A percentile compares a stretch with the other conserved stretches of the same genome.
phyloP scores from a whole-genome alignment of 2,329 filamentous ascomycete genomes.

The Elsinoe ampelina region DNA sequence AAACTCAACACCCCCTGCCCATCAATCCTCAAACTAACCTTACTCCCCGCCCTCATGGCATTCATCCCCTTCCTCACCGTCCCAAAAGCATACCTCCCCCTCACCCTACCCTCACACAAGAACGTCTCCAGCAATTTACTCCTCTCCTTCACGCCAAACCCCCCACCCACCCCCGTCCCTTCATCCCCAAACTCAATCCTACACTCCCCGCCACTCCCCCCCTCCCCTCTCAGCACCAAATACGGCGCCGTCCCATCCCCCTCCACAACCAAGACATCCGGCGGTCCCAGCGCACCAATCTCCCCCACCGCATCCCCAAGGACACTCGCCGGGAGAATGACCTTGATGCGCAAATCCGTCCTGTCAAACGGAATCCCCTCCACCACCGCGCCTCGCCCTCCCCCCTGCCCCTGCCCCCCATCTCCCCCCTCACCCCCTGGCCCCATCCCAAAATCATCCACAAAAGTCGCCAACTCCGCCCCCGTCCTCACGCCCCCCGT shows the following conservation, averaged over 20 bases:
- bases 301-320: constrained; percentile 51
- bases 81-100: constrained; percentile 75
- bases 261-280: constrained; percentile 9
- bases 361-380: constrained; percentile 85
- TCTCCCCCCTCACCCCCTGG: neutral
- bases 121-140: constrained; percentile 61
- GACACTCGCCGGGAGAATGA: constrained; percentile 78
- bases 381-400: constrained; percentile 24
- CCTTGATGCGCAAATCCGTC: constrained; percentile 72
- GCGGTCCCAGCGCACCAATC: constrained; percentile 11
- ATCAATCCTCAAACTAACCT: constrained; percentile 85
- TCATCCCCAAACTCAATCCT: constrained; percentile 46
- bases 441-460: constrained; percentile 19
- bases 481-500: constrained; percentile 84
- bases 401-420: neutral
- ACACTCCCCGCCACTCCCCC: constrained; percentile 10
- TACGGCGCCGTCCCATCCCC: neutral
- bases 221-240: constrained; percentile 8
- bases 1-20: constrained; percentile 82
- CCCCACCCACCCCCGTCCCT: neutral
- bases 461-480: constrained; percentile 80
- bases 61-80: constrained; percentile 76
- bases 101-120: constrained; percentile 48
- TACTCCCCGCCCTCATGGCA: constrained; percentile 87
- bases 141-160: constrained; percentile 10